Evolutionary conservation across 129 eudicot species (phyloP), one percentile per base, ranked within the genome.

Genomic region (Logfia minima): DNA sequence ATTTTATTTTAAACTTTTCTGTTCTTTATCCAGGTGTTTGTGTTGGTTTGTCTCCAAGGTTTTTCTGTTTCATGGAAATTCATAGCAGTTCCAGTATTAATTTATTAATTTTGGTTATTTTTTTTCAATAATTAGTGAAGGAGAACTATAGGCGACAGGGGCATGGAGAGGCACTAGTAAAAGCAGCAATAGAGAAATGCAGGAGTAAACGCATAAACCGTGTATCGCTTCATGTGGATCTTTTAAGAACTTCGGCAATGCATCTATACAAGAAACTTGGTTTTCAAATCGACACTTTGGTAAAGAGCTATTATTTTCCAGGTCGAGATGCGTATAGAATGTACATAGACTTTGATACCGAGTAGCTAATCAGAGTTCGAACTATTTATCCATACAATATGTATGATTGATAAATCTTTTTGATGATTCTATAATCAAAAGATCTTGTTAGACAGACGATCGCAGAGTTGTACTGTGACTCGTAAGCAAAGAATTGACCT

Each of bases 311-410:
- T 84, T 94, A 94, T 66, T 89, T 97, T 35, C 73, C 79, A 0
- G 92, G 89, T 69, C 88, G 98, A 51, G 80, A 91, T 83, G 98
- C 98, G n/a, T 90, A 86, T 82, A 89, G 98, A 85, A 94, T 94
- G 98, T 94, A 77, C 76, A 73, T 94, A 70, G 98, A 91, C 56
- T 83, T 87, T 55, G 87, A 80, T 51, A 56, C n/a, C 16, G 84
- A 82, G 68, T 88, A 74, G 80, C 71, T 13, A 77, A 17, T 0
- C 0, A 22, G 4, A 34, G 19, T 53, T 53, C 19, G 53, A 66
- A 29, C n/a, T 18, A 18, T 55, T 37, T 26, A 53, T 37, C 21
- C 0, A 1, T 72, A 35, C 14, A 17, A 35, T 6, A 17, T 53
- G 29, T 28, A 31, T 52, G 62, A 22, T 70, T 41, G 55, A 48